Conservation (phyloP, 1,139 yeast genomes). For the Hyphopichia burtonii region DNA sequence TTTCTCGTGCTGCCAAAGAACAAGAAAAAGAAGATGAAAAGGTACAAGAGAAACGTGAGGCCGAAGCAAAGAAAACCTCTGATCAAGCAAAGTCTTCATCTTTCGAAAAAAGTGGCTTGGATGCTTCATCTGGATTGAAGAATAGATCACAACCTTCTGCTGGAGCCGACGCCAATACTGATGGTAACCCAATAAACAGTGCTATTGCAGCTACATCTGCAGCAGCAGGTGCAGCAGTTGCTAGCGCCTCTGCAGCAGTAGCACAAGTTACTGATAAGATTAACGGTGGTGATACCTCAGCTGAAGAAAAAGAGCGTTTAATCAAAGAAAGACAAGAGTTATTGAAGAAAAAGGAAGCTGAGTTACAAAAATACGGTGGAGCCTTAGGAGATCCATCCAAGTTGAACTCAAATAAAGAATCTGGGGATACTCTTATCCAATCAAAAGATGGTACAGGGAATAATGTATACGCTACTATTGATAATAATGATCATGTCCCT, state of each 20-base stretch:
- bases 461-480: slow-evolving; percentile 33
- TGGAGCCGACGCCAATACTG: neutral
- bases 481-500: slow-evolving; percentile 29
- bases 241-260: slow-evolving; percentile 5
- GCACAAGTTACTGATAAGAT: slow-evolving; percentile 2
- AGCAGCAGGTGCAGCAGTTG: slow-evolving; percentile 4
- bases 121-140: neutral
- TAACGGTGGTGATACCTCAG: neutral
- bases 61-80: neutral
- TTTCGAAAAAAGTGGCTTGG: neutral
- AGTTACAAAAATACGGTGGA: slow-evolving; percentile 10
- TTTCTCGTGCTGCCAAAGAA: slow-evolving; percentile 5
- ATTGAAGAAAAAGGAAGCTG: slow-evolving; percentile 16
- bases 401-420: slow-evolving; percentile 18
- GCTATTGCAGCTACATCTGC: slow-evolving; percentile 1
- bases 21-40: neutral
- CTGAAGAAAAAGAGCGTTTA: slow-evolving; percentile 4
- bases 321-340: slow-evolving; percentile 15
- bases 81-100: neutral
- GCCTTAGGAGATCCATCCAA: slow-evolving; percentile 13
- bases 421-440: slow-evolving; percentile 31
- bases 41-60: neutral
- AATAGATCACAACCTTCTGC: slow-evolving; percentile 1
- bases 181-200: neutral
- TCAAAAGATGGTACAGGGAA: slow-evolving; percentile 16